These are phyloP conservation scores for Exophiala xenobiotica DNA, from an alignment of 2,329 filamentous ascomycete species.

Conservation along the genomic window DNA sequence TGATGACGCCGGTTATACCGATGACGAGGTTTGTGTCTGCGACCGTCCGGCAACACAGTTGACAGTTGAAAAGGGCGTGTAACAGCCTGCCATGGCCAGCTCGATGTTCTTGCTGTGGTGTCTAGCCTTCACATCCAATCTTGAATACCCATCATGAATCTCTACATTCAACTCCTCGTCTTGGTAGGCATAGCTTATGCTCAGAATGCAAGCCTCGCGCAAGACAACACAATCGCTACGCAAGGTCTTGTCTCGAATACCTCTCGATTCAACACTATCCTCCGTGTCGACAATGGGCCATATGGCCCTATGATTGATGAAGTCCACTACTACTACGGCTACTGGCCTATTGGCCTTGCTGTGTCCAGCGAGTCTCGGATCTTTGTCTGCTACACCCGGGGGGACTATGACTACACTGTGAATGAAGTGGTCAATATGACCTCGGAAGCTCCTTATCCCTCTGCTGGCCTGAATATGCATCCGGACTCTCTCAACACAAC, in stretches of 20 bases:
- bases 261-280: conserved; percentile 18
- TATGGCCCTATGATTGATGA: conserved; percentile 51
- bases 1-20: too few relatives aligned
- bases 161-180: neutral
- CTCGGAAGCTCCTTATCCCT: conserved; percentile 49
- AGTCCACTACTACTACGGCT: conserved; percentile 50
- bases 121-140: neutral
- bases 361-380: conserved; percentile 44
- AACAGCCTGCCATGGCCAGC: too few relatives aligned
- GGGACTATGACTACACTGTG: conserved; percentile 48
- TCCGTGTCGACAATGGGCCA: conserved; percentile 49
- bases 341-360: conserved; percentile 49
- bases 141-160: neutral
- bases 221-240: conserved; percentile 19
- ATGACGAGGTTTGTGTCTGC: too few relatives aligned
- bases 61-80: too few relatives aligned
- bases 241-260: conserved; percentile 15
- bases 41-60: too few relatives aligned
- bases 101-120: neutral
- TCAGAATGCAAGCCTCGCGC: conserved; percentile 13
- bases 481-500: conserved; percentile 39
- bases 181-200: neutral
- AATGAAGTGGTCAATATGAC: conserved; percentile 50
- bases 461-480: conserved; percentile 38
- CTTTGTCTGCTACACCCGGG: conserved; percentile 49